phyloP scores from a whole-genome alignment of 2,329 filamentous ascomycete species.

The Chaetomiaceae sp. region DNA sequence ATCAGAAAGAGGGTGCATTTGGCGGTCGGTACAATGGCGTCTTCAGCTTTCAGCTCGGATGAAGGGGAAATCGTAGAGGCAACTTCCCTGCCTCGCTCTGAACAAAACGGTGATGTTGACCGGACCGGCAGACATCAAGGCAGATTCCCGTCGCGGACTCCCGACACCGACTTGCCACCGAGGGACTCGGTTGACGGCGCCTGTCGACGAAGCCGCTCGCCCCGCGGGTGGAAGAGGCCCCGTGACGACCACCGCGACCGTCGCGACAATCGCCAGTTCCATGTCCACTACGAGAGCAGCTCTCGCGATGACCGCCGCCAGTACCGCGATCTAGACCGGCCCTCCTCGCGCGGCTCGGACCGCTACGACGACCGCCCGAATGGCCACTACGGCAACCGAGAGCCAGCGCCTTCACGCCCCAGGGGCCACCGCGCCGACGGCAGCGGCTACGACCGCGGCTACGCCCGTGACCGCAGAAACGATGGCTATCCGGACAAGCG shows the following conservation, averaged over 20 bases:
- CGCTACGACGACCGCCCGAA: constrained; percentile 47
- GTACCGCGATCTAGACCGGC: constrained; percentile 52
- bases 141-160: constrained; percentile 55
- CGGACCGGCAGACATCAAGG: constrained; percentile 76
- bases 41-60: constrained; percentile 59
- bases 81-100: constrained; percentile 75
- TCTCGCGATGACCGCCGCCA: constrained; percentile 44
- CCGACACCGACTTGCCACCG: constrained; percentile 46
- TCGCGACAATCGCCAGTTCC: constrained; percentile 56
- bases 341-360: constrained; percentile 38
- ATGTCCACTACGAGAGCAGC: constrained; percentile 58
- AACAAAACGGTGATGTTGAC: constrained; percentile 79
- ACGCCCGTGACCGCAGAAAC: constrained; percentile 33
- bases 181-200: constrained; percentile 16
- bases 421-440: constrained; percentile 39
- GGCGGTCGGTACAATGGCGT: constrained; percentile 30
- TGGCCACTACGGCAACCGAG: constrained; percentile 49
- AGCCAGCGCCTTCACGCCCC: not conserved
- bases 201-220: constrained; percentile 45
- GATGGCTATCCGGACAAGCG: constrained; percentile 30
- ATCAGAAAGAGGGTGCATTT: not conserved
- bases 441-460: constrained; percentile 31
- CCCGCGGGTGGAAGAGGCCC: constrained; percentile 62
- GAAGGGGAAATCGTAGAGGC: constrained; percentile 89
- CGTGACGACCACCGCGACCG: constrained; percentile 54